A percentile compares a stretch with the other conserved stretches of the same genome.
Evolutionary conservation across 1,284 basidiomycete genomes (phyloP).

Genomic region (Hortiboletus rubellus): DNA sequence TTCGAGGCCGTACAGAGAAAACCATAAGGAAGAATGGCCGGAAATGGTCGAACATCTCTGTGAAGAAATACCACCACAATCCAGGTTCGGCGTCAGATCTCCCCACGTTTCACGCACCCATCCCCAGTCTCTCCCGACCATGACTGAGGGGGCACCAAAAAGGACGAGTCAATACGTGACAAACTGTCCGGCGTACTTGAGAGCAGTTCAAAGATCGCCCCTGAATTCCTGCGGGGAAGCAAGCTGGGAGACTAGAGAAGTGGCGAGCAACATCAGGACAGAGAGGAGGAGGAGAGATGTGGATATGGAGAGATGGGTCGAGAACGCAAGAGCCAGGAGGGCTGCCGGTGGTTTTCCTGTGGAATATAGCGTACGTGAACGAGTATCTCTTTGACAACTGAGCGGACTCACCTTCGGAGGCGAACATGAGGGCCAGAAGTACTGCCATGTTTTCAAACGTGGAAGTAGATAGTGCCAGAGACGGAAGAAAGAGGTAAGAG

Average conservation of each 20-base stretch:
- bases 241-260: constrained; percentile 60
- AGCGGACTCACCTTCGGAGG: constrained; percentile 56
- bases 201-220: constrained; percentile 37
- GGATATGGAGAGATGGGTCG: constrained; percentile 71
- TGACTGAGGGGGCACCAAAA: constrained; percentile 26
- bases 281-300: constrained; percentile 70
- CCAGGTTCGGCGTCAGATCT: constrained; percentile 94
- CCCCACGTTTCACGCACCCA: constrained; percentile 85
- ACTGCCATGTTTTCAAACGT: constrained; percentile 75
- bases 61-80: constrained; percentile 99
- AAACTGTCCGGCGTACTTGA: constrained; percentile 50
- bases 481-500: constrained; percentile 81
- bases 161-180: constrained; percentile 50
- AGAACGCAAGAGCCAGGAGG: constrained; percentile 66
- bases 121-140: constrained; percentile 56
- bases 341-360: constrained; percentile 58
- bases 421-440: constrained; percentile 71
- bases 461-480: constrained; percentile 78
- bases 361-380: not conserved
- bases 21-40: constrained; percentile 93
- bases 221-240: constrained; percentile 55
- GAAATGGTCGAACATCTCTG: constrained; percentile 99
- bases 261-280: constrained; percentile 62
- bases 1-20: constrained; percentile 70
- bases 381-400: not conserved